phyloP scores from a whole-genome alignment of 176 grass and related monocot genomes.

The Phoenix roebelenii region DNA sequence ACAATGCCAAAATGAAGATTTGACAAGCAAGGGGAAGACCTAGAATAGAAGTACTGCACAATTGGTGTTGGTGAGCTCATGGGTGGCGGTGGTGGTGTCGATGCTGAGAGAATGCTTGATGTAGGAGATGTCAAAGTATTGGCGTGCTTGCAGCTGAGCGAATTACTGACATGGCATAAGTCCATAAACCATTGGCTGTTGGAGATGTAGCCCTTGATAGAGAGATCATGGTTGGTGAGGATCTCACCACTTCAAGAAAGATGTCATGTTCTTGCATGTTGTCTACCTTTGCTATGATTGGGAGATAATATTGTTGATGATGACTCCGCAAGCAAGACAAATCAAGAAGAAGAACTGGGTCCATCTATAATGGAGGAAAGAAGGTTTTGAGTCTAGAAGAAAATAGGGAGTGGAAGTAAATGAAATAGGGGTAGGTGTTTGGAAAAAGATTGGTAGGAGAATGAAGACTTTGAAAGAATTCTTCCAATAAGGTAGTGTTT shows the following conservation, averaged over 20 bases:
- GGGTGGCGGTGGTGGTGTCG: conserved; percentile 9
- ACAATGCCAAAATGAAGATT: conserved; percentile 49
- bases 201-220: conserved; percentile 88
- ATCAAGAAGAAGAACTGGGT: too few relatives aligned
- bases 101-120: conserved; percentile 46
- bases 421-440: too few relatives aligned
- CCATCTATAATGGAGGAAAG: too few relatives aligned
- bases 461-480: too few relatives aligned
- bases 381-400: too few relatives aligned
- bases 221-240: conserved; percentile 65
- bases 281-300: conserved; percentile 41
- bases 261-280: conserved; percentile 73
- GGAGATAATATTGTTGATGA: conserved; percentile 2
- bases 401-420: too few relatives aligned
- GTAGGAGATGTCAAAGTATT: conserved; percentile 36
- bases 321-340: neutral
- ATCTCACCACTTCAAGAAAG: conserved; percentile 64
- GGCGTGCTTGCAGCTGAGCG: conserved; percentile 45
- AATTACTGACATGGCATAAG: conserved; percentile 85
- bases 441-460: too few relatives aligned
- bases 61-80: conserved; percentile 69
- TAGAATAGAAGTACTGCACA: conserved; percentile 68
- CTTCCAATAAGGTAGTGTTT: too few relatives aligned
- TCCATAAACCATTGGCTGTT: conserved; percentile 98
- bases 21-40: conserved; percentile 64